Base-by-base conservation (phyloP, 2,329 filamentous ascomycete genomes). In the Aspergillus ochraceoroseus region DNA sequence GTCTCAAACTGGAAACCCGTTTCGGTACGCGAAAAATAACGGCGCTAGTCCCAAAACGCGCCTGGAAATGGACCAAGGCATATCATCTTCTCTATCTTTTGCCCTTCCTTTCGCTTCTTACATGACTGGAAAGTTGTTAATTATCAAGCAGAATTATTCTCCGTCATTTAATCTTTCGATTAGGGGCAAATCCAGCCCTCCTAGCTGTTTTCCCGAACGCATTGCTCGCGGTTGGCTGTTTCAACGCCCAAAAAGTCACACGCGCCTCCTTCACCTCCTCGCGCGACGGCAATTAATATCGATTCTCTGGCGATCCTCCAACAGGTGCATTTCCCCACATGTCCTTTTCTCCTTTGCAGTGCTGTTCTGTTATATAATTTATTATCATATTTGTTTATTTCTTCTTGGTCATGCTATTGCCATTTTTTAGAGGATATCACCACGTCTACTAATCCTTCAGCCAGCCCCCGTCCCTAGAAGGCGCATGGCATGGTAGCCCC, bases 181-280 rank as follows among this genome's bases (percentile, higher is more conserved):
- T 26, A 34, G 11, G 12, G 19, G 14, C 18, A 27, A 26, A 27
- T 20, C 23, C 9, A 22, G 17, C 18, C 32, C 44, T 25, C n/a
- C 43, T 47, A 18, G 15, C 19, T 50, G 52, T 42, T 49, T 53
- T 54, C 48, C 45, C n/a, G n/a, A n/a, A n/a, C n/a, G n/a, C n/a
- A n/a, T n/a, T n/a, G n/a, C n/a, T n/a, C n/a, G n/a, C n/a, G n/a
- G n/a, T 50, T 40, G 42, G 41, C 44, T 41, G 45, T 48, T 44
- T 37, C 38, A 48, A 47, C 51, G 49, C 52, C 51, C 4, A n/a
- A 7, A 52, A 48, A 20, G 23, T 32, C 25, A 53, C 50, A 61
- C 61, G 59, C 61, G 61, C 57, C 57, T 49, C 46, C 54, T 53
- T 57, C 53, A 52, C 53, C 55, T 57, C 53, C 48, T 53, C 48